These are phyloP conservation scores for Blumeriella jaapii DNA, from an alignment of 2,329 filamentous ascomycete genomes.

Conservation along the genomic window DNA sequence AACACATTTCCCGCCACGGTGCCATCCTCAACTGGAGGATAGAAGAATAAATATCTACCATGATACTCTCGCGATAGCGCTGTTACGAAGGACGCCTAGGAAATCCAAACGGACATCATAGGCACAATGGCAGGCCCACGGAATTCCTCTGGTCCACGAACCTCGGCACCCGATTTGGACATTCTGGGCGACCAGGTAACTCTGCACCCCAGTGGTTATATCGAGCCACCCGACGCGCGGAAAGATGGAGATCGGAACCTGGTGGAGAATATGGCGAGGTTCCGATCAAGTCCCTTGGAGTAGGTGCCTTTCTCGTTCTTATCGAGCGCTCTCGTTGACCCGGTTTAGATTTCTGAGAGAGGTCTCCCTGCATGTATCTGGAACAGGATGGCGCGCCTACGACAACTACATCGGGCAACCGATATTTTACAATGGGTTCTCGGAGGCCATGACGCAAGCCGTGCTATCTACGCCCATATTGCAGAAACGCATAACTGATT, in stretches of 20 bases:
- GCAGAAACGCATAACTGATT: conserved; percentile 58
- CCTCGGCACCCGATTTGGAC: conserved; percentile 62
- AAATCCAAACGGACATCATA: conserved; percentile 2
- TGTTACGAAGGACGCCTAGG: neutral
- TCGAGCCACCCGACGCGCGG: conserved; percentile 35
- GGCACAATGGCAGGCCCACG: conserved; percentile 28
- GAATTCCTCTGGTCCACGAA: conserved; percentile 23
- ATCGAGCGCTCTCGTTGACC: conserved; percentile 3
- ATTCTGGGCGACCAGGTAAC: conserved; percentile 65
- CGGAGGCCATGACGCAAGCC: conserved; percentile 72
- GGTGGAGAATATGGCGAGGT: conserved; percentile 76
- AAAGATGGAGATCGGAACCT: conserved; percentile 53
- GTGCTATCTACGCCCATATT: conserved; percentile 69
- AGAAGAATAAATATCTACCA: no score
- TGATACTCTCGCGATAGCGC: conserved; percentile 11
- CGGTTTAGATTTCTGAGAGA: conserved; percentile 73
- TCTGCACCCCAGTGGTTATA: conserved; percentile 60
- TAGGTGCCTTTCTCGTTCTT: conserved; percentile 25
- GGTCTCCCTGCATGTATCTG: conserved; percentile 84
- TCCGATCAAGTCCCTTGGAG: conserved; percentile 58
- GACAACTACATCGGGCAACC: conserved; percentile 83
- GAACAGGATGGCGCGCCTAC: conserved; percentile 91
- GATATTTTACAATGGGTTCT: conserved; percentile 86
- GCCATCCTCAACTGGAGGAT: no score
- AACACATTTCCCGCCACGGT: no score